Conservation (phyloP, 2,329 filamentous ascomycete species). For the Aspergillus tamarii region DNA sequence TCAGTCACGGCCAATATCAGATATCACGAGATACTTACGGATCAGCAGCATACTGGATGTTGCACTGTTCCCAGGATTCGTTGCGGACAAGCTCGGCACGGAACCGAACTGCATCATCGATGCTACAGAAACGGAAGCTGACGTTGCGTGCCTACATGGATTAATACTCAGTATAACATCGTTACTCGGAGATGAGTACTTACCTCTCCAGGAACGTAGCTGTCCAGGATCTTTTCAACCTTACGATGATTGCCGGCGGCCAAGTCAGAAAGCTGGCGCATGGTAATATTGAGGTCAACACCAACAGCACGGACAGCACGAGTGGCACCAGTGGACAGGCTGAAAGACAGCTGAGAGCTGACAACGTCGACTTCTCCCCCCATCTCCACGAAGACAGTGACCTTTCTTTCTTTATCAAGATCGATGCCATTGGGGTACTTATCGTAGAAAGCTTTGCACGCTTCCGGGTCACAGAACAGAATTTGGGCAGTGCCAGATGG, state of each 20-base stretch:
- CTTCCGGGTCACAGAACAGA: slow-evolving; percentile 38
- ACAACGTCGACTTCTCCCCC: slow-evolving; percentile 43
- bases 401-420: slow-evolving; percentile 33
- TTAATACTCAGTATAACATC: slow-evolving; percentile 4
- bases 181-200: slow-evolving; percentile 23
- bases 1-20: background rate
- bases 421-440: slow-evolving; percentile 42
- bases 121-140: slow-evolving; percentile 53
- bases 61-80: slow-evolving; percentile 52
- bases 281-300: slow-evolving; percentile 44
- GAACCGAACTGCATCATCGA: slow-evolving; percentile 52
- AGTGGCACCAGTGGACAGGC: slow-evolving; percentile 45
- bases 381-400: slow-evolving; percentile 43
- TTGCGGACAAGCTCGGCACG: slow-evolving; percentile 42
- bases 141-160: slow-evolving; percentile 44
- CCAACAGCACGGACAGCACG: slow-evolving; percentile 51
- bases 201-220: slow-evolving; percentile 45
- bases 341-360: slow-evolving; percentile 46
- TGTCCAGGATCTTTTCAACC: slow-evolving; percentile 50
- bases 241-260: slow-evolving; percentile 45
- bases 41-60: slow-evolving; percentile 47
- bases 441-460: slow-evolving; percentile 40
- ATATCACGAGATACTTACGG: slow-evolving; percentile 35
- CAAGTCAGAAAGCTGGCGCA: slow-evolving; percentile 41
- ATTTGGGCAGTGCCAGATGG: slow-evolving; percentile 33